A percentile compares a stretch with the other conserved stretches of the same genome.
phyloP scores from a whole-genome alignment of 2,329 filamentous ascomycete genomes.

The Nemania diffusa region DNA sequence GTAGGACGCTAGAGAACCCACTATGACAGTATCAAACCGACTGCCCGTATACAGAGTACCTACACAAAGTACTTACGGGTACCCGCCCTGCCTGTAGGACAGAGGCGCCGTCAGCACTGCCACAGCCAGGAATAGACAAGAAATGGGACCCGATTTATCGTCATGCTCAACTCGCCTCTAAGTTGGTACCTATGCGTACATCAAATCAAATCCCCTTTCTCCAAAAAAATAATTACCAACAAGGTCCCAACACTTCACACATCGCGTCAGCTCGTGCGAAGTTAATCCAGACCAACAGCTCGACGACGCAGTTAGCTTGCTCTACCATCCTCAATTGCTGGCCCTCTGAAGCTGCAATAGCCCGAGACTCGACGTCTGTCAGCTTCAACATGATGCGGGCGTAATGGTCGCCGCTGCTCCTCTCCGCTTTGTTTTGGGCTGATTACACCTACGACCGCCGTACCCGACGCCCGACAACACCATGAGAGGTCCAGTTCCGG shows the following conservation, averaged over 20 bases:
- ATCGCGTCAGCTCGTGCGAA: slow-evolving; percentile 13
- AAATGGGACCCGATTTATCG: slow-evolving; percentile 31
- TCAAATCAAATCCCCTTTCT: slow-evolving; percentile 30
- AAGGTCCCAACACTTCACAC: slow-evolving; percentile 21
- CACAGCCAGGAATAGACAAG: slow-evolving; percentile 34
- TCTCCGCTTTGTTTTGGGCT: slow-evolving; percentile 35
- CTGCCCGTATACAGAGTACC: background rate
- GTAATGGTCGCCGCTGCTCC: slow-evolving; percentile 43
- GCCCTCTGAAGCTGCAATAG: slow-evolving; percentile 26
- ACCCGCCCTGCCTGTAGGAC: background rate
- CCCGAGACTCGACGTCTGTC: slow-evolving; percentile 31
- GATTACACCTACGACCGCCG: slow-evolving; percentile 34
- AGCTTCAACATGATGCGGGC: slow-evolving; percentile 44
- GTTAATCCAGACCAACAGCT: slow-evolving; percentile 1
- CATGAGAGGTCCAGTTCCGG: slow-evolving; percentile 42
- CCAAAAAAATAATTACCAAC: slow-evolving; percentile 27
- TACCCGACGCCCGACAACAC: slow-evolving; percentile 35
- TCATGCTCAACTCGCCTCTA: slow-evolving; percentile 28
- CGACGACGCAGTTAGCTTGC: slow-evolving; percentile 4
- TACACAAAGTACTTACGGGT: background rate
- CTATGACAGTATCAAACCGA: background rate
- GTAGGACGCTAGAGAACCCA: background rate
- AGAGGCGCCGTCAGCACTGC: slow-evolving; percentile 30
- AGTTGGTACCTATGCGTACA: background rate
- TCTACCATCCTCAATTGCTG: slow-evolving; percentile 17